phyloP scores from a whole-genome alignment of 139 green algal species.

The Chlorella vulgaris region DNA sequence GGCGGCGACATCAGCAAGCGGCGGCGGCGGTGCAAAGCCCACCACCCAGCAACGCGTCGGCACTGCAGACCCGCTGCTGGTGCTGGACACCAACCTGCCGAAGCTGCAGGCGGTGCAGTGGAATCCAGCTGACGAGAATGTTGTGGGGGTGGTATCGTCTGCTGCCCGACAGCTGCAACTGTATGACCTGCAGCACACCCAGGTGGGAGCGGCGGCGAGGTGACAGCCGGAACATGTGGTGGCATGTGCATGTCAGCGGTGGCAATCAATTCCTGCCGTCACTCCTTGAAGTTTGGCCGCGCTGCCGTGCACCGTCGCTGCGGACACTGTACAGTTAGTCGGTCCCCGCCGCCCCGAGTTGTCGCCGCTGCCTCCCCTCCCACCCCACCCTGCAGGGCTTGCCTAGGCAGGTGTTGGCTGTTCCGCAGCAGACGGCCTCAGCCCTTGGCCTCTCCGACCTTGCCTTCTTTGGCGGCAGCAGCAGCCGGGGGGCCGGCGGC shows the following conservation, averaged over 20 bases:
- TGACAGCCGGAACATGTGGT: background rate
- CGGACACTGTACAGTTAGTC: no score
- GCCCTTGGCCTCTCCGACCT: constrained; percentile 29
- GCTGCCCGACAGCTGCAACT: constrained; percentile 27
- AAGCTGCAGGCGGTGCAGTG: constrained; percentile 39
- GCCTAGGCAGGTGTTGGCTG: background rate
- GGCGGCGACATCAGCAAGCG: background rate
- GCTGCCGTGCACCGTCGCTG: no score
- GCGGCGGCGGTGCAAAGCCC: background rate
- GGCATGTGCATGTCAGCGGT: no score
- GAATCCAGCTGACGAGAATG: constrained; percentile 39
- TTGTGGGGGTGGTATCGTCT: constrained; percentile 22
- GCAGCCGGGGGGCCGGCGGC: background rate
- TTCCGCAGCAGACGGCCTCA: background rate
- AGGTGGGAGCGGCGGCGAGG: constrained; percentile 3
- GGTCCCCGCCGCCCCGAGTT: no score
- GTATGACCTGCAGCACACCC: constrained; percentile 46
- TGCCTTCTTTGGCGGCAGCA: constrained; percentile 2
- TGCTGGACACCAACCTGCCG: constrained; percentile 16
- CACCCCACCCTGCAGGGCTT: constrained; percentile 12
- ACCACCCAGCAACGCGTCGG: background rate
- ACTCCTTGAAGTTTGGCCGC: no score
- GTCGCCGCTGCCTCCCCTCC: background rate
- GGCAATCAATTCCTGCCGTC: no score
- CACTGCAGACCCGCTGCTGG: constrained; percentile 26